Base-by-base conservation (phyloP, 1,284 basidiomycete species). In the Pisolithus thermaeus region DNA sequence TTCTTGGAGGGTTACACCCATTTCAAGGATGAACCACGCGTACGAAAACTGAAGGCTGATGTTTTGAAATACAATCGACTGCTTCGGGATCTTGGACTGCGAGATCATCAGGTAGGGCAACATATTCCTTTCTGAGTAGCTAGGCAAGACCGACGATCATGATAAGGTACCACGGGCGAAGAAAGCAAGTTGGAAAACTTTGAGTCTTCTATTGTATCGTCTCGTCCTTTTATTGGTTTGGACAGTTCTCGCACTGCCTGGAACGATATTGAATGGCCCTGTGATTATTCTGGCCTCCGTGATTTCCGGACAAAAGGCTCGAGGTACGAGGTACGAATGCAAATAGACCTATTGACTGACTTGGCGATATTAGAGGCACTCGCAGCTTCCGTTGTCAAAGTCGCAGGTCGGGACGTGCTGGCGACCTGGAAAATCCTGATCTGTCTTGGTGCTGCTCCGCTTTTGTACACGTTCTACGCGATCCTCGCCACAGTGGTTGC, bases 401-500 rank as follows among this genome's bases (percentile, higher is more conserved):
- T 99, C 53, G 90, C 91, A 35, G 97, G 87, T 27, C 83, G 92
- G 46, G 97, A 99, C 66, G 97, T 99, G 12, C 75, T 99, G 16
- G 97, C 94, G 0, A 95, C 95, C 3, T 99, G 97, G 97, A 99
- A 99, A 69, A 85, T 99, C 30, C 80, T 99, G 44, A 95, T 99
- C 50, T 96, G 93, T 11, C 76, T 99, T 47, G 97, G 89, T 22
- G 76, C 93, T 37, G 88, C 92, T 7, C 96, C 97, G 7, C 72
- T 97, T 7, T 73, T 99, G 32, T 99, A 99, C 73, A 70, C 79
- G 7, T 70, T 88, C 59, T 97, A 97, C 70, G 90, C 91, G 32
- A 70, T 88, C 61, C 63, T 95, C 35, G 92, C 93, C 9, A 90
- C 90, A 18, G 63, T 85, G 28, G 70, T 95, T 49, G 90, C 87